A percentile compares a stretch with the other conserved stretches of the same genome.
phyloP scores from a whole-genome alignment of 805 yeast genomes.

The Zygosaccharomyces lentus region DNA sequence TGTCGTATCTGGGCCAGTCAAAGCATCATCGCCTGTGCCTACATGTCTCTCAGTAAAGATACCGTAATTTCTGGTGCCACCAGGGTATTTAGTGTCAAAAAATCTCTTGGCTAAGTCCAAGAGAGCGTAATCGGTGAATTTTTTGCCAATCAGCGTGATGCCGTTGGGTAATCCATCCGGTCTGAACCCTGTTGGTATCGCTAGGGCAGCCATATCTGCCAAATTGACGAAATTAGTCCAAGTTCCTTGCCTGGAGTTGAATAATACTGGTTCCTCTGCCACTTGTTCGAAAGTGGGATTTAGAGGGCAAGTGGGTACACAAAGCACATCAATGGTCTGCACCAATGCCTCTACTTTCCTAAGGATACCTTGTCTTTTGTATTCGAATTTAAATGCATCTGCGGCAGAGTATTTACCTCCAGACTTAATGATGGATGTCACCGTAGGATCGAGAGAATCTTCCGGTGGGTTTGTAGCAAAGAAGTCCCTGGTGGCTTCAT shows the following conservation, averaged over 20 bases:
- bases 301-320: constrained; percentile 93
- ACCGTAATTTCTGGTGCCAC: constrained; percentile 55
- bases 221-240: constrained; percentile 95
- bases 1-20: constrained; percentile 26
- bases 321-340: constrained; percentile 61
- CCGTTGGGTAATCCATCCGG: constrained; percentile 88
- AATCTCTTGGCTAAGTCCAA: constrained; percentile 76
- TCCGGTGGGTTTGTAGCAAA: constrained; percentile 66
- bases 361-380: constrained; percentile 75
- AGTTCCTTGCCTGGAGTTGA: constrained; percentile 94
- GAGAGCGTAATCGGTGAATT: constrained; percentile 85
- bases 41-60: constrained; percentile 15
- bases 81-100: constrained; percentile 45
- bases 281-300: constrained; percentile 79
- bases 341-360: constrained; percentile 57
- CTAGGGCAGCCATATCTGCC: constrained; percentile 88
- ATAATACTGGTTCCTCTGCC: constrained; percentile 67
- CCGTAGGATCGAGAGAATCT: constrained; percentile 78
- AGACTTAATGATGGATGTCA: constrained; percentile 64
- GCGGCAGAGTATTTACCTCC: constrained; percentile 80
- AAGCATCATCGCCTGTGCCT: constrained; percentile 12
- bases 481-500: constrained; percentile 73
- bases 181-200: constrained; percentile 88
- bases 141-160: constrained; percentile 74
- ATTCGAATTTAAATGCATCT: constrained; percentile 79